phyloP scores from a whole-genome alignment of 441 rosid genomes.

The Mallotus japonicus region DNA sequence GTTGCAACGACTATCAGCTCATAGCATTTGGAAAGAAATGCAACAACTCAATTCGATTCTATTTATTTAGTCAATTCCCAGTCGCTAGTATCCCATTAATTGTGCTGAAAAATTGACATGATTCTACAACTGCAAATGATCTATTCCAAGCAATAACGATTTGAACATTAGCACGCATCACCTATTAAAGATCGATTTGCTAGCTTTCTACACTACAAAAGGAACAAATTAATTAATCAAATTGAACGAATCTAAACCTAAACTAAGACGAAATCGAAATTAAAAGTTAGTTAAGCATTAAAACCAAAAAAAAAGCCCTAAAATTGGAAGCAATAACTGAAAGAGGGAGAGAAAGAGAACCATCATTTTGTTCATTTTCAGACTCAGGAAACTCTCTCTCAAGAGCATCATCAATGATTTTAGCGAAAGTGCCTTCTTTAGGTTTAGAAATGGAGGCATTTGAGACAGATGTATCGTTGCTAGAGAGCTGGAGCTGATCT shows the following conservation, averaged over 20 bases:
- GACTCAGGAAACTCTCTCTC: conserved; percentile 51
- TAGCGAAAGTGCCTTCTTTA: conserved; percentile 45
- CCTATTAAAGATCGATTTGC: no score
- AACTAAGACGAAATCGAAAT: not conserved
- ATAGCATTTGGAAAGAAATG: no score
- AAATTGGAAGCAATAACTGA: not conserved
- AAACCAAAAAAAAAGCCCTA: no score
- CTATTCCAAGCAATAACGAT: no score
- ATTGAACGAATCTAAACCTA: not conserved
- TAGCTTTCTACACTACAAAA: no score
- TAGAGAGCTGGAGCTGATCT: conserved; percentile 30
- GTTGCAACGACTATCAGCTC: not conserved
- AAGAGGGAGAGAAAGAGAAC: conserved; percentile 23
- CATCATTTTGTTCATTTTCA: conserved; percentile 48
- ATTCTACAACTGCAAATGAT: no score
- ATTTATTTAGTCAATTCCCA: no score
- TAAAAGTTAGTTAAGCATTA: not conserved
- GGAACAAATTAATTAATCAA: not conserved
- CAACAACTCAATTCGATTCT: no score
- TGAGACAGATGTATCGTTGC: conserved; percentile 29
- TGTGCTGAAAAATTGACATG: no score
- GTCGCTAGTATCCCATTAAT: no score
- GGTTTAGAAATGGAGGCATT: conserved; percentile 37
- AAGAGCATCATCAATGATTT: conserved; percentile 52
- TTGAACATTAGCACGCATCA: no score